A percentile compares a stretch with the other conserved stretches of the same genome.
Conservation (phyloP, 805 yeast genomes). For the Saccharomycopsis schoenii region DNA sequence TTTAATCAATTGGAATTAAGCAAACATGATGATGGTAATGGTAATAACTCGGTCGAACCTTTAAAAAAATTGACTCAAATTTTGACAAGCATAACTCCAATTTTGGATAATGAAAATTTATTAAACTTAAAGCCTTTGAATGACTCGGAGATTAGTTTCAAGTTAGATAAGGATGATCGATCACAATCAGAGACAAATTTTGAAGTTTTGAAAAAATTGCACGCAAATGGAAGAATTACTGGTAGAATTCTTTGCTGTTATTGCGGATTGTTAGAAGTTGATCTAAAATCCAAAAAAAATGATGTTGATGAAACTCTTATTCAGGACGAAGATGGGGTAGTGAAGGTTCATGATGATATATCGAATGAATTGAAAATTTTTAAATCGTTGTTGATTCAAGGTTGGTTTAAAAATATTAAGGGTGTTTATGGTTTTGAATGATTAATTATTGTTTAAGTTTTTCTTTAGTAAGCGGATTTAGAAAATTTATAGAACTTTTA, state of each 20-base stretch:
- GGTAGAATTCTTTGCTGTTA: slow-evolving; percentile 28
- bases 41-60: not conserved
- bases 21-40: not conserved
- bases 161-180: not conserved
- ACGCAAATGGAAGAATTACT: slow-evolving; percentile 25
- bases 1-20: slow-evolving; percentile 4
- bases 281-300: slow-evolving; percentile 19
- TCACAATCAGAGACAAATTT: slow-evolving; percentile 15
- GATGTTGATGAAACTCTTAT: slow-evolving; percentile 1
- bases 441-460: too few relatives aligned
- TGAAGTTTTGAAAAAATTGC: slow-evolving; percentile 22
- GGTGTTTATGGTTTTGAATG: not conserved
- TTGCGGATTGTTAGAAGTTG: slow-evolving; percentile 25
- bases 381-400: not conserved
- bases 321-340: slow-evolving; percentile 13
- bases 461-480: too few relatives aligned
- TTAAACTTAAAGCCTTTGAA: slow-evolving; percentile 4
- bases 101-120: slow-evolving; percentile 19
- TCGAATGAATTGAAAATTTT: not conserved
- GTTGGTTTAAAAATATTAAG: not conserved
- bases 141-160: not conserved
- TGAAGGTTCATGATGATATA: not conserved
- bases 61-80: slow-evolving; percentile 15
- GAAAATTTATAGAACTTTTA: too few relatives aligned
- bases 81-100: slow-evolving; percentile 20